These are phyloP conservation scores for Spathaspora hagerdaliae DNA, from an alignment of 805 yeast species.

Conservation along the genomic window DNA sequence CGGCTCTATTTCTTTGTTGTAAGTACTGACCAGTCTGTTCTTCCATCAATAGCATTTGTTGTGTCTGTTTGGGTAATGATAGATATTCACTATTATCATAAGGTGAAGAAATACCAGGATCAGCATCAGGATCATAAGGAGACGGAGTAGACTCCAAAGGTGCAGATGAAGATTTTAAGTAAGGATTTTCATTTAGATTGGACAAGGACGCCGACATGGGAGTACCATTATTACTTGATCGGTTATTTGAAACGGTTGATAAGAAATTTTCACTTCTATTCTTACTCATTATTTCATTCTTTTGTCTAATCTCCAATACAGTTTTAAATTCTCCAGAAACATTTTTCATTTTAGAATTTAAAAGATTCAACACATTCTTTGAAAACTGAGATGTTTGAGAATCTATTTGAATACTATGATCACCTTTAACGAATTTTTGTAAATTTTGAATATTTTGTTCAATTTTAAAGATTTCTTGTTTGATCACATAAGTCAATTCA, in stretches of 20 bases:
- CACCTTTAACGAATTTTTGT: constrained; percentile 50
- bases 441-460: constrained; percentile 65
- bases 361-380: constrained; percentile 78
- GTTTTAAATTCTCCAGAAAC: constrained; percentile 87
- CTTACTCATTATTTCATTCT: constrained; percentile 74
- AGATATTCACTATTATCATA: constrained; percentile 45
- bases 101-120: constrained; percentile 23
- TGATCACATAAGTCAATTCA: constrained; percentile 81
- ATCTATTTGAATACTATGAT: constrained; percentile 40
- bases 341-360: constrained; percentile 87
- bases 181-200: constrained; percentile 34
- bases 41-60: constrained; percentile 69
- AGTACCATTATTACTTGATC: constrained; percentile 21
- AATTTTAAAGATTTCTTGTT: constrained; percentile 81
- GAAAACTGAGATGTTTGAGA: constrained; percentile 71
- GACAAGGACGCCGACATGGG: constrained; percentile 16
- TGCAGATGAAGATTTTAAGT: constrained; percentile 10
- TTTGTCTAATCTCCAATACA: constrained; percentile 85
- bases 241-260: constrained; percentile 39
- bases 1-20: constrained; percentile 83
- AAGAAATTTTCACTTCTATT: constrained; percentile 82
- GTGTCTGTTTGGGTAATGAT: constrained; percentile 77
- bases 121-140: constrained; percentile 24
- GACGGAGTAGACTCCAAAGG: constrained; percentile 8
- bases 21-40: constrained; percentile 75